Conservation (phyloP, 495 filamentous ascomycete species). For the Lasiosphaeria miniovina region DNA sequence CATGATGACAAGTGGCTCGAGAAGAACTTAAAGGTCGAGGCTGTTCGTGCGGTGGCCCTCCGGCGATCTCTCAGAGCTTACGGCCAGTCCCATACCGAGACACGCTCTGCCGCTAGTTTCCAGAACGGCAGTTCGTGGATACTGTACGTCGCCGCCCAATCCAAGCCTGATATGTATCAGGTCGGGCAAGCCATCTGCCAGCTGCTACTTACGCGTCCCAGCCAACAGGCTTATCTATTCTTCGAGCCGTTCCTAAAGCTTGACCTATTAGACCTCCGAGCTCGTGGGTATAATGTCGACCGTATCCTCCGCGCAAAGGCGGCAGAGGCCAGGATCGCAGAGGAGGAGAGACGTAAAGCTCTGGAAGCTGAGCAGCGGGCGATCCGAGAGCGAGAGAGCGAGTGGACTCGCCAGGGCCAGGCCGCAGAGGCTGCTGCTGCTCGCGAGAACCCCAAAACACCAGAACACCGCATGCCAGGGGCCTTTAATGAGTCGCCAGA, state of each 20-base stretch:
- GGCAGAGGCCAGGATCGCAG: conserved; percentile 78
- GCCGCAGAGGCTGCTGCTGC: conserved; percentile 35
- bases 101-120: conserved; percentile 59
- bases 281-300: conserved; percentile 90
- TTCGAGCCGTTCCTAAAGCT: conserved; percentile 81
- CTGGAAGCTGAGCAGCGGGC: conserved; percentile 69
- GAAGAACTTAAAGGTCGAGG: conserved; percentile 73
- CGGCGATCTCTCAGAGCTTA: conserved; percentile 68
- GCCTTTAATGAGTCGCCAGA: conserved; percentile 62
- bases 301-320: conserved; percentile 83
- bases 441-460: conserved; percentile 28
- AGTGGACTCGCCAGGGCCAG: conserved; percentile 45
- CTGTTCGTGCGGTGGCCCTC: conserved; percentile 70
- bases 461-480: conserved; percentile 29
- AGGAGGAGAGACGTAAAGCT: conserved; percentile 73
- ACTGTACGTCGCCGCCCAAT: conserved; percentile 51
- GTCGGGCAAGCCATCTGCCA: conserved; percentile 80
- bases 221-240: conserved; percentile 78
- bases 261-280: conserved; percentile 70
- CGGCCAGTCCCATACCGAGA: conserved; percentile 62
- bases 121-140: conserved; percentile 31
- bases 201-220: conserved; percentile 75
- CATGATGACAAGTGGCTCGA: conserved; percentile 88
- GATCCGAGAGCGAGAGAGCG: conserved; percentile 59
- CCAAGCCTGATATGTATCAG: conserved; percentile 75